Evolutionary conservation across 495 filamentous ascomycete species (phyloP).

Genomic region (Penicillium verhagenii): DNA sequence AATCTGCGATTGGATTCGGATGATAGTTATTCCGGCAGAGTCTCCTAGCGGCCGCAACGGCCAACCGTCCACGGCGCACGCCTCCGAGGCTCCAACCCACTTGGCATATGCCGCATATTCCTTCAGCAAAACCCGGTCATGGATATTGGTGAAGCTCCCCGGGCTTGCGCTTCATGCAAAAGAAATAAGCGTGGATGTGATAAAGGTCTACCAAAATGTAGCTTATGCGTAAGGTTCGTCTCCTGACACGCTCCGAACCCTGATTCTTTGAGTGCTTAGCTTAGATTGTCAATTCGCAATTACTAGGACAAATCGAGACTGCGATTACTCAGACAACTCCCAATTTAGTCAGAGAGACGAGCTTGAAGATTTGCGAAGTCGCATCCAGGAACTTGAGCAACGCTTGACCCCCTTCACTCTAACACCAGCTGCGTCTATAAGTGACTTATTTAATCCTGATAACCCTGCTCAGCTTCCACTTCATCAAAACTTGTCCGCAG

Average conservation of each 20-base stretch:
- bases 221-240: not conserved
- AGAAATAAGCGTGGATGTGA: not conserved
- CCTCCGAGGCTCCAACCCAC: too few species aligned
- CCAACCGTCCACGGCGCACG: too few species aligned
- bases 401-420: not conserved
- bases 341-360: not conserved
- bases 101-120: too few species aligned
- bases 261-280: too few species aligned
- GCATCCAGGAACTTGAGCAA: not conserved
- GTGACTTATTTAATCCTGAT: not conserved
- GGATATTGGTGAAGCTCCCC: not conserved
- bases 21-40: too few species aligned
- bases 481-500: not conserved
- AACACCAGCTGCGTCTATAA: not conserved
- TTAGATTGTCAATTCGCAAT: not conserved
- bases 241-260: not conserved
- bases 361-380: not conserved
- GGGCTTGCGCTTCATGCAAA: not conserved
- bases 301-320: not conserved
- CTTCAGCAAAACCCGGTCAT: not conserved
- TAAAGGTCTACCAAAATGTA: not conserved
- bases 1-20: too few species aligned
- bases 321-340: not conserved
- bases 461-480: not conserved
- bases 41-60: too few species aligned